Base-by-base conservation (phyloP, 345 rosid species). In the Ceriops tagal region DNA sequence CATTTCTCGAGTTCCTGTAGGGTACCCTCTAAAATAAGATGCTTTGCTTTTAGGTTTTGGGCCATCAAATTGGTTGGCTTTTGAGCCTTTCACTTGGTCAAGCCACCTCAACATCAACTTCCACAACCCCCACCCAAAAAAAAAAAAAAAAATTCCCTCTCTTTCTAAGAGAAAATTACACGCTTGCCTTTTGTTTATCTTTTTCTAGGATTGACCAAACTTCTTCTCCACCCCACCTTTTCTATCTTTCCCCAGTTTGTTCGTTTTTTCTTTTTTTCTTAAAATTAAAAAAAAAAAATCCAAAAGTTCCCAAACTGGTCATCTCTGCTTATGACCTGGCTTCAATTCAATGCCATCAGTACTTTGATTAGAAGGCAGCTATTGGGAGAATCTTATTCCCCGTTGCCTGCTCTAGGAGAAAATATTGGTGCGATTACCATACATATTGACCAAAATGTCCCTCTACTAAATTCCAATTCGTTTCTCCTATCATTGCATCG, bases 331-430 rank as follows among this genome's bases (percentile, higher is more conserved):
- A 6, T 67, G 67, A 32, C 71, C 74, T 53, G 62, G 61, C 53
- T 64, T 53, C 72, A 58, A 74, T 77, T 59, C 70, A 47, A 65
- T 53, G 65, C 68, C 28, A 75, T 75, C 70, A 73, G 75, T 59
- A 49, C 73, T 66, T 72, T 52, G 34, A 60, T 58, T 56, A 52
- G 74, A 72, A 26, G 68, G 78, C 10, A 64, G 62, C 62, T 22
- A 62, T 71, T 76, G 31, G 66, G 58, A 79, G 80, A 79, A 79
- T 79, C 74, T 65, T 39, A 72, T 81, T 61, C 73, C 21, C 65
- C 51, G 24, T 74, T 35, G 69, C 64, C 70, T 62, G 53, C 32
- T 8, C 21, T 9, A 15, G 15, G 13, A 58, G 55, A 10, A 31
- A 43, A 57, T 31, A 57, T 30, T 51, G 9, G 1, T 8, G 27